These are phyloP conservation scores for Yamadazyma olivae DNA, from an alignment of 805 yeast genomes.

Conservation along the genomic window DNA sequence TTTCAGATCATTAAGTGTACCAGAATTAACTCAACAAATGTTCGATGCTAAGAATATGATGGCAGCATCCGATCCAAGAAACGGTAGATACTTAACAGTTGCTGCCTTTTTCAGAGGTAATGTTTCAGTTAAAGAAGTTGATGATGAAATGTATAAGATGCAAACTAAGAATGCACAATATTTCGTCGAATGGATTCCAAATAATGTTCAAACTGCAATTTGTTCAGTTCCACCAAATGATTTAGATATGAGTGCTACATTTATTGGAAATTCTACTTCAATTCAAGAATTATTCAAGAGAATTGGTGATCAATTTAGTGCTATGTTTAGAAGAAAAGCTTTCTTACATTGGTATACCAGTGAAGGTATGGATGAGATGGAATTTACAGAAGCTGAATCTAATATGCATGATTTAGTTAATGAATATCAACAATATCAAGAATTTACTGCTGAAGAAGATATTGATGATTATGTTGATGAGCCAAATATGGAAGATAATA, in stretches of 20 bases:
- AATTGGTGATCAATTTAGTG: constrained; percentile 84
- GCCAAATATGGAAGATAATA: constrained; percentile 53
- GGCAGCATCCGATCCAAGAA: constrained; percentile 92
- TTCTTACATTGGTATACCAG: constrained; percentile 95
- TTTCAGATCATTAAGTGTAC: constrained; percentile 81
- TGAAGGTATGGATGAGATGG: constrained; percentile 96
- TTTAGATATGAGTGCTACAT: constrained; percentile 86
- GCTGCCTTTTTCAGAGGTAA: constrained; percentile 95
- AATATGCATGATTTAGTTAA: constrained; percentile 85
- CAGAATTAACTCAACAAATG: constrained; percentile 91
- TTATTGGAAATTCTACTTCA: constrained; percentile 90
- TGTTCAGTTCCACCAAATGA: constrained; percentile 88
- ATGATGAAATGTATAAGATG: constrained; percentile 85
- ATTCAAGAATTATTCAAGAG: constrained; percentile 89
- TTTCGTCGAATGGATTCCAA: constrained; percentile 96
- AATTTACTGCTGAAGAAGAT: constrained; percentile 72
- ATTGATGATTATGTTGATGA: constrained; percentile 69
- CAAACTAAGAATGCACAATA: constrained; percentile 78
- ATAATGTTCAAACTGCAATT: constrained; percentile 90
- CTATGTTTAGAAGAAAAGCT: constrained; percentile 92
- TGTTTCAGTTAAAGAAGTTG: constrained; percentile 89
- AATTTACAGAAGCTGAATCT: constrained; percentile 90
- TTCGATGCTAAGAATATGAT: constrained; percentile 91
- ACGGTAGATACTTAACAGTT: constrained; percentile 88
- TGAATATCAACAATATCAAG: constrained; percentile 91